Evolutionary conservation across 2,329 filamentous ascomycete species (phyloP).

Genomic region (Mycocentrospora acerina): DNA sequence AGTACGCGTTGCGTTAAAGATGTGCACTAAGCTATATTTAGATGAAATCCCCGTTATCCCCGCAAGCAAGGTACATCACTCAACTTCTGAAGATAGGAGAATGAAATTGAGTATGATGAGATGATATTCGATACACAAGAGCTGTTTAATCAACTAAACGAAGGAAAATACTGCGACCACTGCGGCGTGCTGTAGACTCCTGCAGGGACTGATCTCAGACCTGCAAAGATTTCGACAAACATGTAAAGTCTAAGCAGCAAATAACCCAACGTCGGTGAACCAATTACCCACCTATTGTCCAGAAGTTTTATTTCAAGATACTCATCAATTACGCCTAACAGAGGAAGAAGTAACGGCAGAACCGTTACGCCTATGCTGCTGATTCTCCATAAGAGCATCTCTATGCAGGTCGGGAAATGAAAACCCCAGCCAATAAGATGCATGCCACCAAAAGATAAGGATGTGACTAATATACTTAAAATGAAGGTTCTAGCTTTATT

Average conservation of each 20-base stretch:
- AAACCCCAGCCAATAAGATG: constrained; percentile 15
- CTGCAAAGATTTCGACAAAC: constrained; percentile 13
- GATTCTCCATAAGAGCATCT: constrained; percentile 13
- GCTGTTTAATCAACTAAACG: constrained; percentile 14
- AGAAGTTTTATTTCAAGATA: too few relatives aligned
- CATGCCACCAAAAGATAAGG: constrained; percentile 1
- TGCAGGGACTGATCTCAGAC: constrained; percentile 8
- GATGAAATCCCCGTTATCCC: too few relatives aligned
- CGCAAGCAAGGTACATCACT: too few relatives aligned
- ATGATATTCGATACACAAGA: too few relatives aligned
- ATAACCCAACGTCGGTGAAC: too few relatives aligned
- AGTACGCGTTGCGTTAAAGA: too few relatives aligned
- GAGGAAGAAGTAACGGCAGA: neutral
- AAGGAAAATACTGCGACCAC: constrained; percentile 16
- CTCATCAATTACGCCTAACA: neutral
- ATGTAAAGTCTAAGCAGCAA: constrained; percentile 6
- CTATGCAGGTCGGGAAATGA: constrained; percentile 6
- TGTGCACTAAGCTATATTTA: too few relatives aligned
- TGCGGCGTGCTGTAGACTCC: constrained; percentile 12
- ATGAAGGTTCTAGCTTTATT: too few relatives aligned
- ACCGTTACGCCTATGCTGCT: constrained; percentile 2
- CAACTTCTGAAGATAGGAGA: too few relatives aligned
- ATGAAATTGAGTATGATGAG: too few relatives aligned
- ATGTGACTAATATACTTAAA: too few relatives aligned
- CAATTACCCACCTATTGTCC: too few relatives aligned